phyloP scores from a whole-genome alignment of 1,284 basidiomycete species.

The Pyrrhoderma lamaoense region DNA sequence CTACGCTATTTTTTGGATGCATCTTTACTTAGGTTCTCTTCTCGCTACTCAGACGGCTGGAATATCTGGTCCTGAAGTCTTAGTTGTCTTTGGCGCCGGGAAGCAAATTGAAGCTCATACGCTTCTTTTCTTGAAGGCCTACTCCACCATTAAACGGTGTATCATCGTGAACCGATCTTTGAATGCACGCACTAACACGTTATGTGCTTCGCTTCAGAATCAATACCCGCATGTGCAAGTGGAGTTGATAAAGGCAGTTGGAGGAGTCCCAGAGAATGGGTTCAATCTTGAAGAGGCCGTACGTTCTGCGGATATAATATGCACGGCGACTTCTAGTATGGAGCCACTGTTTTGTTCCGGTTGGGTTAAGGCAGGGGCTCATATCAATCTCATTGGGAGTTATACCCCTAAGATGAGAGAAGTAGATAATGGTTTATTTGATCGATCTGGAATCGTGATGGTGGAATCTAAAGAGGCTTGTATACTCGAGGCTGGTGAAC shows the following conservation, averaged over 20 bases:
- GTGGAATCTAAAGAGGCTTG: conserved; percentile 74
- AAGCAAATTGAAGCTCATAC: conserved; percentile 62
- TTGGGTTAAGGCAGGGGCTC: conserved; percentile 55
- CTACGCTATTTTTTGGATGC: not conserved
- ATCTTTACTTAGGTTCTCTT: conserved; percentile 49
- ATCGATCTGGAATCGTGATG: conserved; percentile 43
- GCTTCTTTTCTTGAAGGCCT: conserved; percentile 51
- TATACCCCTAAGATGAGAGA: conserved; percentile 80
- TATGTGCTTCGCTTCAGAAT: conserved; percentile 35
- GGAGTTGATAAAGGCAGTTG: not conserved
- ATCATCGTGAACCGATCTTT: conserved; percentile 58
- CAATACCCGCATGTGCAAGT: conserved; percentile 37
- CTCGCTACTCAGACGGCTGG: conserved; percentile 55
- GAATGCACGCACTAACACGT: conserved; percentile 42
- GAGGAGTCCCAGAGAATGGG: conserved; percentile 11
- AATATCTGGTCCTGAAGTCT: conserved; percentile 32
- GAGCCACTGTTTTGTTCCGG: conserved; percentile 60
- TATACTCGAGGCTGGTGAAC: conserved; percentile 67
- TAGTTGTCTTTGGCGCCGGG: conserved; percentile 75
- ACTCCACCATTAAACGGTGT: conserved; percentile 46
- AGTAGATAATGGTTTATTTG: conserved; percentile 52
- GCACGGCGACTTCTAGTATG: conserved; percentile 74
- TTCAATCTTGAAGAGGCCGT: conserved; percentile 27
- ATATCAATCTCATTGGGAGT: conserved; percentile 76
- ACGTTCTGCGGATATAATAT: conserved; percentile 45